A percentile compares a stretch with the other conserved stretches of the same genome.
These are phyloP conservation scores for Pseudozyma flocculosa DNA, from an alignment of 1,284 basidiomycete genomes.

Conservation along the genomic window DNA sequence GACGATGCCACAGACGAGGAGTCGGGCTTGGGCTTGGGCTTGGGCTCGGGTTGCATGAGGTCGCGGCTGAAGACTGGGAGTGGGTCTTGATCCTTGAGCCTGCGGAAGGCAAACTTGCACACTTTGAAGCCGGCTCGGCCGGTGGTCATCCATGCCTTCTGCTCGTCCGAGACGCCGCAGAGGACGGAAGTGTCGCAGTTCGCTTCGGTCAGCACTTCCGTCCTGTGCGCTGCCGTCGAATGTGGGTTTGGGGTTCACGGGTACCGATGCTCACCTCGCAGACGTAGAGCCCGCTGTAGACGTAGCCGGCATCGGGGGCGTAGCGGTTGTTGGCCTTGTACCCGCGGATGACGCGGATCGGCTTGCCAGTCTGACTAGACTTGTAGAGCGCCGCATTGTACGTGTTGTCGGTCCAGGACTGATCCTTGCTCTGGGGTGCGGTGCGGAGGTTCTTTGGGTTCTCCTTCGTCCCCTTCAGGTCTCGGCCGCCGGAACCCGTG, in stretches of 20 bases:
- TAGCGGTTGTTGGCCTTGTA: constrained; percentile 68
- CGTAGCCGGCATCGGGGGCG: constrained; percentile 63
- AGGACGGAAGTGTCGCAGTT: too few species aligned
- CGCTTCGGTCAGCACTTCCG: too few species aligned
- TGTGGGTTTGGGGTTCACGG: too few species aligned
- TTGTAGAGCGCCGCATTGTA: constrained; percentile 68
- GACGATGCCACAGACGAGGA: too few species aligned
- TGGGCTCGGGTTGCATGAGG: too few species aligned
- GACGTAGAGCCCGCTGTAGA: constrained; percentile 78
- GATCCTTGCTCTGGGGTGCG: constrained; percentile 76
- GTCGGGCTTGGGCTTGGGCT: too few species aligned
- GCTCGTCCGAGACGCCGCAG: too few species aligned
- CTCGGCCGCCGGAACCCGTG: constrained; percentile 68
- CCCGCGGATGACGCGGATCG: constrained; percentile 77
- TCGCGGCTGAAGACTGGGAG: constrained; percentile 25
- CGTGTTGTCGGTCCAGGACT: constrained; percentile 70
- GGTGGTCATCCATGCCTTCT: constrained; percentile 50
- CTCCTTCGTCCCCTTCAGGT: constrained; percentile 73
- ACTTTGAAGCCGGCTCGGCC: constrained; percentile 27
- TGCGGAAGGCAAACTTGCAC: constrained; percentile 20
- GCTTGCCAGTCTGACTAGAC: constrained; percentile 71
- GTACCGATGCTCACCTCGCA: neutral
- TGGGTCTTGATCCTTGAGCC: constrained; percentile 13
- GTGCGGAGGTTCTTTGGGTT: constrained; percentile 77
- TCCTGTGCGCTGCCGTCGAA: too few species aligned